Base-by-base conservation (phyloP, 192 early-diverging fungal genomes). In the Thoreauomyces humboldtii region DNA sequence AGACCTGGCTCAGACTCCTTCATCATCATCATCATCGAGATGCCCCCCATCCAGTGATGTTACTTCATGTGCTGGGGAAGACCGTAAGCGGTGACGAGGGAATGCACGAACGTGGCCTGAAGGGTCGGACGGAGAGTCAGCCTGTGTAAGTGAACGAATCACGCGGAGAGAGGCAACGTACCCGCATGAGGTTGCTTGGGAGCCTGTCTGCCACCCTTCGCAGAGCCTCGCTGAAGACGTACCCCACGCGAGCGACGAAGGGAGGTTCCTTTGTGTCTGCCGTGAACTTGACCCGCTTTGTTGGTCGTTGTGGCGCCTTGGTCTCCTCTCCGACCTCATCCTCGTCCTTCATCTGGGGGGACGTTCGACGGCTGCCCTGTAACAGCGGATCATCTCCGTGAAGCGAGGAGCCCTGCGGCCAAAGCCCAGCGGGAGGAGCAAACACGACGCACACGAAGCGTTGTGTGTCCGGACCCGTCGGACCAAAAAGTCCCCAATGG, bases 71-170 rank as follows among this genome's bases (percentile, higher is more conserved):
- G 17, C 27, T 41, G 5, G 4, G 28, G 17, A n/a, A 65, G 34
- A 11, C 35, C 19, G 44, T 52, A 70, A 15, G 67, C 71, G 11
- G 33, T 17, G 14, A 73, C 25, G 11, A 73, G 28, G 27, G 72
- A 70, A 38, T 73, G 67, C 9, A 73, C 72, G 27, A 45, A 68
- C 1, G 66, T 60, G 5, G 63, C 50, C 47, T 34, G 12, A 24
- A 50, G 11, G 48, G 25, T 7, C 48, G 53, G 28, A 15, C 12
- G 11, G 11, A 11, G 53, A 25, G 9, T 56, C 5, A 31, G 25
- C 21, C 5, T 12, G 27, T 32, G n/a, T 32, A 56, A 32, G 22
- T 9, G 5, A 56, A 56, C 12, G n/a, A 21, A 14, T 32, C 21
- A 7, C 53, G 11, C 31, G 17, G 7, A 17, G 21, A 50, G 21